Conservation (phyloP, 352 stramenopile genomes). For the Phytophthora colocasiae region DNA sequence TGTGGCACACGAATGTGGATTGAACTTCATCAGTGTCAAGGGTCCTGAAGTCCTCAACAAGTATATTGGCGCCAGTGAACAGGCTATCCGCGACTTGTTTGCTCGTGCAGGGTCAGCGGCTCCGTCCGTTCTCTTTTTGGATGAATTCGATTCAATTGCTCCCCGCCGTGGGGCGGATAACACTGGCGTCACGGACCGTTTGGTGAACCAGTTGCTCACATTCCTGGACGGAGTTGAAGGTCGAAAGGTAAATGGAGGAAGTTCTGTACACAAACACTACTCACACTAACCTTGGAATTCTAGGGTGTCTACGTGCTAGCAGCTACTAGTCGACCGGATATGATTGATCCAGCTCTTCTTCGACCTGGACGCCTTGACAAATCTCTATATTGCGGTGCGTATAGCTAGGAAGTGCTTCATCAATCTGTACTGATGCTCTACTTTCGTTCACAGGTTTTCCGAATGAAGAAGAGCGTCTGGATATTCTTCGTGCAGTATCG, state of each 20-base stretch:
- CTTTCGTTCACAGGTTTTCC: constrained; percentile 74
- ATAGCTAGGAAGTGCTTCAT: background rate
- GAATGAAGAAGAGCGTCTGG: constrained; percentile 73
- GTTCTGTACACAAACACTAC: background rate
- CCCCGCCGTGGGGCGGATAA: constrained; percentile 94
- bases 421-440: background rate
- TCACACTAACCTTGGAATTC: constrained; percentile 4
- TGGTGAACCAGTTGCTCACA: constrained; percentile 98
- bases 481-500: constrained; percentile 80
- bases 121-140: constrained; percentile 84
- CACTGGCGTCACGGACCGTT: constrained; percentile 96
- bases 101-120: constrained; percentile 73
- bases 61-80: constrained; percentile 92
- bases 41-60: constrained; percentile 92
- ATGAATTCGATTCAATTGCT: constrained; percentile 96
- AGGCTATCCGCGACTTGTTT: constrained; percentile 90
- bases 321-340: constrained; percentile 96
- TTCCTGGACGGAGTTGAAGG: constrained; percentile 97
- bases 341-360: constrained; percentile 96
- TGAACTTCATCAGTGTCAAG: constrained; percentile 94
- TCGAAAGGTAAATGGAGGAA: constrained; percentile 55
- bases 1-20: constrained; percentile 85
- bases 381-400: constrained; percentile 90
- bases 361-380: constrained; percentile 95
- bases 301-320: constrained; percentile 95